Base-by-base conservation (phyloP, 164 flowering plant genomes). In the Chloranthus sessilifolius region DNA sequence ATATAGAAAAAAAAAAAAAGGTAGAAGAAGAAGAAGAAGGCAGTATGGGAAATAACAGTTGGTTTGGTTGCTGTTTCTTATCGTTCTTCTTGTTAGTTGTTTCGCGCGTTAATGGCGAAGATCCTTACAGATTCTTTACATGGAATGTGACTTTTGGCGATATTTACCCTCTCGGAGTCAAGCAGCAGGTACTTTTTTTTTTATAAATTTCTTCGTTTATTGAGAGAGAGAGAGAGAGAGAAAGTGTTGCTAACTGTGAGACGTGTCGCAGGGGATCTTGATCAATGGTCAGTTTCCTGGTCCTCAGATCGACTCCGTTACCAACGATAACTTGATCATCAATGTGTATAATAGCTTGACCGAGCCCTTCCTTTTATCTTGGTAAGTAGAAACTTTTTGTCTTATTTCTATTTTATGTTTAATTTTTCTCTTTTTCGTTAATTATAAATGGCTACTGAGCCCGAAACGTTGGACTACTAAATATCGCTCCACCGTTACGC, bases 221-320 rank as follows among this genome's bases (percentile, higher is more conserved):
- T 27, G 16, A 11, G 2, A 6, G 5, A 30, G 24, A 15, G 24
- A 14, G 16, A 4, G 33, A 28, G 7, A 15, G 10, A 41, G 24
- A 19, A 21, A 12, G n/a, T n/a, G 31, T 25, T 17, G 26, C 37
- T 0, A n/a, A 14, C 27, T 42, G 59, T 50, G 43, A 6, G 28
- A 2, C n/a, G 12, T 51, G 55, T 26, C 67, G 80, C 88, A 92
- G 99, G 99, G 87, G 51, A 92, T 92, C 40, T 64, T 92, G 85
- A 92, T 92, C 33, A 92, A 92, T 72, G 97, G 97, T 41, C 95
- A 88, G 68, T 92, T 92, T 67, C 99, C 99, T 39, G 99, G 99
- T 15, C 99, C 99, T 35, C 83, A 75, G 58, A 92, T 92, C 44
- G 90, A 86, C 31, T 68, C 81, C 28, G 78, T 86, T 5, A 88